A percentile compares a stretch with the other conserved stretches of the same genome.
These are phyloP conservation scores for Cystobasidium sp. DNA, from an alignment of 1,284 basidiomycete genomes.

Conservation along the genomic window DNA sequence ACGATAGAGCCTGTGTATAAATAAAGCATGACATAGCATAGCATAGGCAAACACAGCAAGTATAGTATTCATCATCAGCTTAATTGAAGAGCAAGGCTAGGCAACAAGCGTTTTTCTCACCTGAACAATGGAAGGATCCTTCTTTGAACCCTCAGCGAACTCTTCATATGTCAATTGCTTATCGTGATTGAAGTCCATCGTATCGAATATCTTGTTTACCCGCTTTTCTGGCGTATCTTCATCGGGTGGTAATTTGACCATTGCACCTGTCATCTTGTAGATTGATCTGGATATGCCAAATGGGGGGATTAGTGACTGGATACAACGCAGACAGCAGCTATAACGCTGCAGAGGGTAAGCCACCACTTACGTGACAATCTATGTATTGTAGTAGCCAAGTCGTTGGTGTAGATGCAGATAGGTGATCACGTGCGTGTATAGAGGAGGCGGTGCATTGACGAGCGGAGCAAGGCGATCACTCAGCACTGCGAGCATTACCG, in stretches of 20 bases:
- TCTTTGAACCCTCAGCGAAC: constrained; percentile 95
- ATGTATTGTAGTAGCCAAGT: not conserved
- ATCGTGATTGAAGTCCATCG: constrained; percentile 54
- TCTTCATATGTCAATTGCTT: constrained; percentile 79
- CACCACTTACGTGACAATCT: constrained; percentile 17
- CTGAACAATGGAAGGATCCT: constrained; percentile 97
- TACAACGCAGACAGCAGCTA: not conserved
- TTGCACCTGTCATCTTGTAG: constrained; percentile 99
- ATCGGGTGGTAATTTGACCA: constrained; percentile 96
- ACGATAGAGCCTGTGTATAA: constrained; percentile 59
- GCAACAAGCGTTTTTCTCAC: constrained; percentile 60
- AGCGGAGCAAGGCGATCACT: not conserved
- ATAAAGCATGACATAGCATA: not conserved
- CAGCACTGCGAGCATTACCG: not conserved
- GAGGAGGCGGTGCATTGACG: not conserved
- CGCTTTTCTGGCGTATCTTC: constrained; percentile 99
- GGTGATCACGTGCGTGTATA: constrained; percentile 1
- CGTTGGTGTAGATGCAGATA: not conserved
- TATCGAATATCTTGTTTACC: constrained; percentile 73
- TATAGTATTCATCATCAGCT: not conserved
- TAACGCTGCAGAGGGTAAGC: not conserved
- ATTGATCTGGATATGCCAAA: constrained; percentile 70
- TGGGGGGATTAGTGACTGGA: not conserved
- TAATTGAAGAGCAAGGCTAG: not conserved
- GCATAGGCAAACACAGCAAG: too few relatives aligned